A percentile compares a stretch with the other conserved stretches of the same genome.
phyloP scores from a whole-genome alignment of 2,329 filamentous ascomycete species.

The Emericellopsis atlantica region DNA sequence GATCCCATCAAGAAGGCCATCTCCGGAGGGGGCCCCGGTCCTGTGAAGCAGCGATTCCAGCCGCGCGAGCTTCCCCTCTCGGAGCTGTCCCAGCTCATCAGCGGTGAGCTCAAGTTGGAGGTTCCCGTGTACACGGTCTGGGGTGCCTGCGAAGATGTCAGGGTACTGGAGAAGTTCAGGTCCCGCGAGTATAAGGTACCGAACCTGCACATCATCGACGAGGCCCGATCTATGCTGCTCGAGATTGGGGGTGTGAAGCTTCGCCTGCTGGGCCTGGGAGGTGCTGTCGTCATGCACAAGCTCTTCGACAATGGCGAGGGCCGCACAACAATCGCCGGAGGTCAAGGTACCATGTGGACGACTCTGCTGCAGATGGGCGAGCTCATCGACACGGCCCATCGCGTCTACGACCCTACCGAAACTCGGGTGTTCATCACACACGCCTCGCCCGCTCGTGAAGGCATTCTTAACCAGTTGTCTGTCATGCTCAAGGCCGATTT shows the following conservation, averaged over 20 bases:
- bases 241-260: conserved; percentile 95
- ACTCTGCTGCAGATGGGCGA: conserved; percentile 97
- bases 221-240: conserved; percentile 88
- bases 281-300: conserved; percentile 99
- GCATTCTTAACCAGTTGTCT: conserved; percentile 92
- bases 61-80: conserved; percentile 80
- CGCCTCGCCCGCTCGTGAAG: conserved; percentile 90
- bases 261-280: conserved; percentile 81
- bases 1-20: conserved; percentile 63
- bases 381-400: conserved; percentile 92
- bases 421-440: conserved; percentile 95
- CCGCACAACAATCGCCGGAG: conserved; percentile 92
- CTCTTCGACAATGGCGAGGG: conserved; percentile 98
- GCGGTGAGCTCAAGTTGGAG: conserved; percentile 79
- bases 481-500: conserved; percentile 97
- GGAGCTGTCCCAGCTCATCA: conserved; percentile 79
- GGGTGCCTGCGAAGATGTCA: conserved; percentile 97
- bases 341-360: conserved; percentile 99
- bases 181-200: conserved; percentile 96
- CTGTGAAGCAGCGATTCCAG: conserved; percentile 76
- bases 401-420: conserved; percentile 96
- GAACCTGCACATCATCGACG: conserved; percentile 96
- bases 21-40: conserved; percentile 52
- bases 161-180: conserved; percentile 92
- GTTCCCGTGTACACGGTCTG: conserved; percentile 97